Conservation (phyloP, 495 filamentous ascomycete genomes). For the Aspergillus bertholletiae region DNA sequence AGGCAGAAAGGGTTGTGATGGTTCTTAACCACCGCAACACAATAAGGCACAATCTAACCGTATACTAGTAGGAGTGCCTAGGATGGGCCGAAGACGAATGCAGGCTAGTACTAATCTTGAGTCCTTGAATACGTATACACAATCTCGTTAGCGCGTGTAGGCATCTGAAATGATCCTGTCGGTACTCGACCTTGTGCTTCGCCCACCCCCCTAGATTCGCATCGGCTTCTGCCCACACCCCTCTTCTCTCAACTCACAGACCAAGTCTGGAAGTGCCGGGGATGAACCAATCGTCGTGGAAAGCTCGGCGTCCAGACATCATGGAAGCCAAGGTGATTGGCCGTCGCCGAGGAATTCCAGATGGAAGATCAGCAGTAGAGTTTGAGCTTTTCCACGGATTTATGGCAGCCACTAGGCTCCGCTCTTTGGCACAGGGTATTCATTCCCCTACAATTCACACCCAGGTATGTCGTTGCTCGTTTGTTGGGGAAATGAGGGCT, state of each 20-base stretch:
- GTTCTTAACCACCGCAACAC: background rate
- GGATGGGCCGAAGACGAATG: too few species aligned
- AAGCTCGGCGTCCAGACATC: constrained; percentile 1
- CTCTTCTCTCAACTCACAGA: background rate
- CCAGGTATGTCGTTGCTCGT: background rate
- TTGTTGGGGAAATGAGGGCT: background rate
- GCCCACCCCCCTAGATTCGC: background rate
- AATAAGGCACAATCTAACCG: background rate
- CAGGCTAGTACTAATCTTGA: too few species aligned
- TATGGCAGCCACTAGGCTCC: constrained; percentile 15
- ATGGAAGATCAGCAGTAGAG: constrained; percentile 19
- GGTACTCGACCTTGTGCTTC: background rate
- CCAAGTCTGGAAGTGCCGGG: background rate
- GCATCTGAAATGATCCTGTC: background rate
- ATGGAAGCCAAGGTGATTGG: constrained; percentile 12
- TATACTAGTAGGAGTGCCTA: background rate
- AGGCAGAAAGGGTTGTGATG: background rate
- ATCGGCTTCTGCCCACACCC: background rate
- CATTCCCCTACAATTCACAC: background rate
- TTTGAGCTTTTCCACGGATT: constrained; percentile 18
- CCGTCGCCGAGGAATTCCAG: constrained; percentile 6
- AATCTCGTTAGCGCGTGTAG: too few species aligned
- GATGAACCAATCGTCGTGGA: constrained; percentile 11
- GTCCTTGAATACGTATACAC: too few species aligned
- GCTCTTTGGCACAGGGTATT: constrained; percentile 1